Conservation (phyloP, 805 yeast genomes). For the Metschnikowia kofuensis region DNA sequence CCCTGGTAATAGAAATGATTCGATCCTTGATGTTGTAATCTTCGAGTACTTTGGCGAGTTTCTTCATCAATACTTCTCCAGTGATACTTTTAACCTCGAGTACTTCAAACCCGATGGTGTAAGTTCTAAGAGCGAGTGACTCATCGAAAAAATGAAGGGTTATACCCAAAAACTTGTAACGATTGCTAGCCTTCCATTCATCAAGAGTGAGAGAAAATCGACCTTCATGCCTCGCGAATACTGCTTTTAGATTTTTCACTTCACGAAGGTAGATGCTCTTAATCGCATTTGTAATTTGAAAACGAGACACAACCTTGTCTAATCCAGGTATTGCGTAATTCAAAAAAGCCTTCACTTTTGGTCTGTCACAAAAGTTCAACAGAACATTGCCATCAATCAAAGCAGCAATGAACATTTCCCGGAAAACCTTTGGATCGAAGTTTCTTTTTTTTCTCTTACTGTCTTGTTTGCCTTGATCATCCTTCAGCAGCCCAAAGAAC, state of each 20-base stretch:
- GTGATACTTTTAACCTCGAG: not conserved
- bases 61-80: not conserved
- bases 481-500: not conserved
- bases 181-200: not conserved
- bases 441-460: not conserved
- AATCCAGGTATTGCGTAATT: not conserved
- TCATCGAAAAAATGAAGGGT: not conserved
- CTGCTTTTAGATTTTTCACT: not conserved
- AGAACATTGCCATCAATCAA: not conserved
- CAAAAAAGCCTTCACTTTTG: not conserved
- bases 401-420: not conserved
- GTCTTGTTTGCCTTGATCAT: not conserved
- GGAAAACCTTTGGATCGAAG: not conserved
- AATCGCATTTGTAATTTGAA: not conserved
- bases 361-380: not conserved
- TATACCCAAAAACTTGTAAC: not conserved
- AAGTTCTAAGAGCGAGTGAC: not conserved
- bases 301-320: not conserved
- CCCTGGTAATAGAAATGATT: slow-evolving; percentile 1
- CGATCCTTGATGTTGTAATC: not conserved
- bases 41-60: not conserved
- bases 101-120: not conserved
- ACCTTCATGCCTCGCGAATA: not conserved
- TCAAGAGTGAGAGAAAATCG: slow-evolving; percentile 1
- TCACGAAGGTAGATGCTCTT: not conserved